These are phyloP conservation scores for Tylopilus orsonianus DNA, from an alignment of 1,284 basidiomycete species.

Conservation along the genomic window DNA sequence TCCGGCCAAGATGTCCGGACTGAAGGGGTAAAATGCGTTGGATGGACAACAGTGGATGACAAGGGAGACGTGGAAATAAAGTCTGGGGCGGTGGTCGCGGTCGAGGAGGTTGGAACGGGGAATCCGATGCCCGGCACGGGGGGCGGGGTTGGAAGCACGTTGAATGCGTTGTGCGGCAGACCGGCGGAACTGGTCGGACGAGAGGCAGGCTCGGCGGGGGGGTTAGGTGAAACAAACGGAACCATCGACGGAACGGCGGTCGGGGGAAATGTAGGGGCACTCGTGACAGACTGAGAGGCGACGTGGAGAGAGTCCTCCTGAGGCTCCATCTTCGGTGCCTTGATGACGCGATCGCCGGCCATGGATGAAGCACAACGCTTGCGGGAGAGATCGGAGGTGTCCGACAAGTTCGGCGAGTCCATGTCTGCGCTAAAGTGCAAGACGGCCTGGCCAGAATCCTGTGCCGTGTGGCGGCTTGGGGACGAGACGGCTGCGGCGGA, in stretches of 20 bases:
- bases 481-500: conserved; percentile 17
- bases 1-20: conserved; percentile 33
- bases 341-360: conserved; percentile 57
- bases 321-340: conserved; percentile 68
- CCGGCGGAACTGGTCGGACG: conserved; percentile 45
- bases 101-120: conserved; percentile 16
- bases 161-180: conserved; percentile 27
- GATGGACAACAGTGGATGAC: conserved; percentile 20
- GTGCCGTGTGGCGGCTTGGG: conserved; percentile 19
- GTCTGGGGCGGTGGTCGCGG: conserved; percentile 24
- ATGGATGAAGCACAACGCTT: conserved; percentile 70
- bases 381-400: conserved; percentile 41
- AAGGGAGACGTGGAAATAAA: conserved; percentile 27
- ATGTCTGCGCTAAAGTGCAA: conserved; percentile 25
- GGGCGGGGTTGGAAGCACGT: conserved; percentile 26
- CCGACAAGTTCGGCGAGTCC: conserved; percentile 25
- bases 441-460: conserved; percentile 21
- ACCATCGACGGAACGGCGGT: conserved; percentile 17
- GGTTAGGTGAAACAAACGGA: conserved; percentile 32
- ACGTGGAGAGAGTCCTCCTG: conserved; percentile 48
- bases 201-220: conserved; percentile 38
- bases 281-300: conserved; percentile 29
- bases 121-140: conserved; percentile 24
- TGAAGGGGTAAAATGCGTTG: conserved; percentile 24
- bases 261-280: conserved; percentile 31